phyloP scores from a whole-genome alignment of 768 basidiomycete species.

The Dentipellis sp. region DNA sequence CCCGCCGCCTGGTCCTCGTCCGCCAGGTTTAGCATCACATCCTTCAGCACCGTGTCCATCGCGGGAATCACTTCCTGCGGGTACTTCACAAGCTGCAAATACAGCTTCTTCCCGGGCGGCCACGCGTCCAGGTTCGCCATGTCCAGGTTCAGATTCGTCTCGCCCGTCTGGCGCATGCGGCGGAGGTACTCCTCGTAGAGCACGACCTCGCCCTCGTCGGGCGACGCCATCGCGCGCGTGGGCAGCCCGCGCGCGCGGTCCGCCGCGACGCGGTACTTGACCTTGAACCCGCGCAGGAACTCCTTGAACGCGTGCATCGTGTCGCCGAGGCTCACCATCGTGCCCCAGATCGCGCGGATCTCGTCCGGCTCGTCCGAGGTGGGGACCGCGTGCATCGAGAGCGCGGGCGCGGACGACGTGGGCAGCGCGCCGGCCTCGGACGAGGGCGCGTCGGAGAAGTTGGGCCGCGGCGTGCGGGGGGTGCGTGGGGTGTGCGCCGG shows the following conservation, averaged over 20 bases:
- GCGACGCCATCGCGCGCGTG: conserved; percentile 42
- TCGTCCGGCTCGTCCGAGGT: conserved; percentile 76
- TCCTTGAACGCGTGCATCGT: conserved; percentile 87
- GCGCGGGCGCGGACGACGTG: conserved; percentile 41
- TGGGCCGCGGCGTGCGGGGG: conserved; percentile 21
- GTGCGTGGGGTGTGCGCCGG: conserved; percentile 32
- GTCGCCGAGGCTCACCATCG: conserved; percentile 85
- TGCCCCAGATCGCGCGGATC: conserved; percentile 95
- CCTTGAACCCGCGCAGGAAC: conserved; percentile 88
- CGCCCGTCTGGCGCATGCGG: conserved; percentile 84
- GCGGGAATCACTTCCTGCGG: conserved; percentile 96
- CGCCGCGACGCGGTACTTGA: conserved; percentile 71
- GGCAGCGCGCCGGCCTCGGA: conserved; percentile 58
- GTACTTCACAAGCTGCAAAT: conserved; percentile 80
- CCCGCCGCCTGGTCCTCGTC: conserved; percentile 70
- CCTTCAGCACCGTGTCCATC: conserved; percentile 95
- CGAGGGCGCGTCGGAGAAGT: conserved; percentile 35
- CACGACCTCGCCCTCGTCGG: conserved; percentile 57
- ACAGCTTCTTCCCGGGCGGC: conserved; percentile 75
- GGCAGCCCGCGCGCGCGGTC: conserved; percentile 54
- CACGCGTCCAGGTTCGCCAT: conserved; percentile 79
- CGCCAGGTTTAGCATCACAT: conserved; percentile 81
- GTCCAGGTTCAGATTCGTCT: conserved; percentile 89
- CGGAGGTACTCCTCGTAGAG: conserved; percentile 78
- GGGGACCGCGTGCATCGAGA: conserved; percentile 52